phyloP scores from a whole-genome alignment of 768 basidiomycete genomes.

The Cystobasidium ongulense region DNA sequence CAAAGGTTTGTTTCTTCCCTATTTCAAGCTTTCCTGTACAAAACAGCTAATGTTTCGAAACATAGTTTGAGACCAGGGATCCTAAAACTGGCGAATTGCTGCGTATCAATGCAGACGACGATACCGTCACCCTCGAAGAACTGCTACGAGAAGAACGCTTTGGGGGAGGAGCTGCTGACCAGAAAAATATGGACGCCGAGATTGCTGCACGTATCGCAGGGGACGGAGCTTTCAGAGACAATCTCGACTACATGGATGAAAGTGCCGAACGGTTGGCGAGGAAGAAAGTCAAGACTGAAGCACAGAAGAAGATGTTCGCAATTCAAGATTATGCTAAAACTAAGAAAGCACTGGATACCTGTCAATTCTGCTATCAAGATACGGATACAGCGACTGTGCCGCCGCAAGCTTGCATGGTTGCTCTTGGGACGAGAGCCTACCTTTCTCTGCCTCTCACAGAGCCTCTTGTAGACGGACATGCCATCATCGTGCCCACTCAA shows the following conservation, averaged over 20 bases:
- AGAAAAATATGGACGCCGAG: constrained; percentile 82
- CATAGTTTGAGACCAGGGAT: constrained; percentile 77
- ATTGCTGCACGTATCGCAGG: constrained; percentile 78
- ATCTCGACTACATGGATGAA: constrained; percentile 92
- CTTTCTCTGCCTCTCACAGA: constrained; percentile 81
- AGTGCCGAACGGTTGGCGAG: constrained; percentile 86
- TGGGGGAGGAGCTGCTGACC: constrained; percentile 76
- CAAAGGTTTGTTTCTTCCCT: constrained; percentile 48
- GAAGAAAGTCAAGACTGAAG: constrained; percentile 91
- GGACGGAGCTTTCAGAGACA: constrained; percentile 80
- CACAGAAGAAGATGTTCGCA: constrained; percentile 93
- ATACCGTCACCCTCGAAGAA: constrained; percentile 73
- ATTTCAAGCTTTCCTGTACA: not conserved
- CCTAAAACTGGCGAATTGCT: constrained; percentile 80
- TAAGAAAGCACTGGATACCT: constrained; percentile 76
- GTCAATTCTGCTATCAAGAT: constrained; percentile 65
- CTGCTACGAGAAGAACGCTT: constrained; percentile 88
- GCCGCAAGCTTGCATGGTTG: constrained; percentile 78
- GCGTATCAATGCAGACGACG: constrained; percentile 84
- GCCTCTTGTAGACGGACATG: constrained; percentile 84
- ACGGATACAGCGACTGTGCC: constrained; percentile 66
- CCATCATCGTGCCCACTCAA: constrained; percentile 89
- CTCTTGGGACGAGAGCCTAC: constrained; percentile 82
- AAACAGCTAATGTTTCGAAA: too few relatives aligned
- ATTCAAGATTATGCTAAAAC: constrained; percentile 93